These are phyloP conservation scores for Calonectria pseudoturangicola DNA, from an alignment of 2,329 filamentous ascomycete genomes.

Conservation along the genomic window DNA sequence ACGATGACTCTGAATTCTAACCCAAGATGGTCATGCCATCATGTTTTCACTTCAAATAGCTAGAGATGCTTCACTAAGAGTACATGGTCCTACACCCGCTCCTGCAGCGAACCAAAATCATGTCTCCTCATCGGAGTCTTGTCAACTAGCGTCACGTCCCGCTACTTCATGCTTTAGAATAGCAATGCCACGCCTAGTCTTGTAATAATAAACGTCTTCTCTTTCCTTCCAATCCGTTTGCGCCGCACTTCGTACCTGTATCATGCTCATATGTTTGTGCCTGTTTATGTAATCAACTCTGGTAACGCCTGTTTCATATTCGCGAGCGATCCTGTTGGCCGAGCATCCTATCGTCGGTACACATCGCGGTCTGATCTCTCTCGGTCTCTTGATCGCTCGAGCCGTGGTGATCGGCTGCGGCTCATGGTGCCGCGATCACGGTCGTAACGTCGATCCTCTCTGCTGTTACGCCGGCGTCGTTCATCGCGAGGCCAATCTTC, in stretches of 20 bases:
- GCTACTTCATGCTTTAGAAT: constrained; percentile 3
- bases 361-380: constrained; percentile 69
- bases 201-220: constrained; percentile 34
- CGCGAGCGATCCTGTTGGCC: constrained; percentile 16
- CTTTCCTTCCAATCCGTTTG: constrained; percentile 41
- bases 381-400: constrained; percentile 63
- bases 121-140: constrained; percentile 2
- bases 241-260: constrained; percentile 43
- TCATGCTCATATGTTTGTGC: constrained; percentile 37
- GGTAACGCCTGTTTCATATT: constrained; percentile 46
- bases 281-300: constrained; percentile 33
- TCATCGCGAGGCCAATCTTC: constrained; percentile 48
- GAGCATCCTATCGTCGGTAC: constrained; percentile 67
- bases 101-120: constrained; percentile 15
- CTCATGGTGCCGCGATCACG: constrained; percentile 64
- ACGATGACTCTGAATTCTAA: constrained; percentile 72
- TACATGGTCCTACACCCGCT: constrained; percentile 25
- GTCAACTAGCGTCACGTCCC: constrained; percentile 9
- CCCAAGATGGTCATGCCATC: neutral
- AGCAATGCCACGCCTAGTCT: constrained; percentile 39
- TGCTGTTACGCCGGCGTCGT: constrained; percentile 57
- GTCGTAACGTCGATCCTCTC: constrained; percentile 63
- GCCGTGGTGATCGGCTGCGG: constrained; percentile 63
- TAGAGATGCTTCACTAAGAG: constrained; percentile 17
- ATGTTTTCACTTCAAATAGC: constrained; percentile 12